Evolutionary conservation across 164 flowering plant genomes (phyloP).

Genomic region (Chimonanthus salicifolius): DNA sequence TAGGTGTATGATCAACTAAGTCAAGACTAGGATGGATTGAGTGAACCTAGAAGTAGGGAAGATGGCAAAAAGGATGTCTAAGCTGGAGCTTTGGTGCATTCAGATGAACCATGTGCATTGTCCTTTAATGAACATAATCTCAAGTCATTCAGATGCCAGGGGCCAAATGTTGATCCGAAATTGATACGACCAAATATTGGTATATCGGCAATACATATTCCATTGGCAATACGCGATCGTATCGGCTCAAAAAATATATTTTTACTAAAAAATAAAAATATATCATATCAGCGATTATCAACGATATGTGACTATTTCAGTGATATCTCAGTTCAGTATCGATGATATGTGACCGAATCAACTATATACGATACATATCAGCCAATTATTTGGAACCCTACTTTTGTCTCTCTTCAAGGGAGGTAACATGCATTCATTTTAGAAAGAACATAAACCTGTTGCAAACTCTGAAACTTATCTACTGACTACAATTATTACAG

Average conservation of each 20-base stretch:
- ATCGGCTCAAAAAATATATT: not conserved
- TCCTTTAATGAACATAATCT: slow-evolving; percentile 7
- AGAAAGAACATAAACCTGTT: too few relatives aligned
- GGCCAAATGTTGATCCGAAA: slow-evolving; percentile 1
- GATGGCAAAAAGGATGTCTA: slow-evolving; percentile 2
- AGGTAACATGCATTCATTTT: too few relatives aligned
- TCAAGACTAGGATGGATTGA: not conserved
- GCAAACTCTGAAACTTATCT: too few relatives aligned
- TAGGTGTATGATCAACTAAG: slow-evolving; percentile 2
- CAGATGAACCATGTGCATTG: slow-evolving; percentile 7
- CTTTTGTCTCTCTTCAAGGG: too few relatives aligned
- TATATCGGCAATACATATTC: not conserved
- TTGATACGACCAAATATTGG: slow-evolving; percentile 2
- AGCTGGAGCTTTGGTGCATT: slow-evolving; percentile 8
- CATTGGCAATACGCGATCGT: too few relatives aligned
- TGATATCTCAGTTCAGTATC: not conserved
- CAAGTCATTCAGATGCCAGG: slow-evolving; percentile 10
- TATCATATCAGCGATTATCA: too few relatives aligned
- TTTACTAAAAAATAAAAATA: too few relatives aligned
- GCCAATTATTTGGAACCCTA: too few relatives aligned
- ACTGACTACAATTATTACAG: too few relatives aligned
- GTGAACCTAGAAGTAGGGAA: not conserved
- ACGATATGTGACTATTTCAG: not conserved
- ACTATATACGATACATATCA: too few relatives aligned
- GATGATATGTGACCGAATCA: not conserved